These are phyloP conservation scores for Boletus austroedulis DNA, from an alignment of 1,284 basidiomycete species.

Conservation along the genomic window DNA sequence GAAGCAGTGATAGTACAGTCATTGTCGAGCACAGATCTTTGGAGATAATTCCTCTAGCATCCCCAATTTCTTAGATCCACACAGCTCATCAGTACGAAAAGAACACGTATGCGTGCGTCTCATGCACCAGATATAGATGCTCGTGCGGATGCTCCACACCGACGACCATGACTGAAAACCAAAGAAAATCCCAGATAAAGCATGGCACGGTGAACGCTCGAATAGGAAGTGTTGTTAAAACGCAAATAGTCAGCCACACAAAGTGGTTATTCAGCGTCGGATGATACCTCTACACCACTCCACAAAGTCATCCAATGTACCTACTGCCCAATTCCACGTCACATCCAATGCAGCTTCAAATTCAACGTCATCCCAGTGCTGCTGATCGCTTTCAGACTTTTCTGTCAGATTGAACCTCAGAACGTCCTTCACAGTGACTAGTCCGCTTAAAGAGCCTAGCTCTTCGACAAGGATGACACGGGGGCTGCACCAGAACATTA, in stretches of 20 bases:
- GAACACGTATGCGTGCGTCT: not conserved
- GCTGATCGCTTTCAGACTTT: slow-evolving; percentile 55
- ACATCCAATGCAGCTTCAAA: slow-evolving; percentile 63
- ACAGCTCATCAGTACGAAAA: not conserved
- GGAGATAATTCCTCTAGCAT: too few relatives aligned
- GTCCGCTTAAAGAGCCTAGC: slow-evolving; percentile 76
- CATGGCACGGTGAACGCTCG: not conserved
- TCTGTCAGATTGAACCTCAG: slow-evolving; percentile 71
- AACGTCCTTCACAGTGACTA: slow-evolving; percentile 97
- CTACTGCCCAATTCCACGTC: slow-evolving; percentile 51
- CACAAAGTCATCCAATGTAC: slow-evolving; percentile 10
- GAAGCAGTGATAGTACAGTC: not conserved
- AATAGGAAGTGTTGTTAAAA: not conserved
- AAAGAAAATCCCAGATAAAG: not conserved
- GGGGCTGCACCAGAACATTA: slow-evolving; percentile 52
- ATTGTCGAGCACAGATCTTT: not conserved
- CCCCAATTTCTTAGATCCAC: not conserved
- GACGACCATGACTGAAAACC: not conserved
- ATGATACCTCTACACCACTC: slow-evolving; percentile 27
- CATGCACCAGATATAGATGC: not conserved
- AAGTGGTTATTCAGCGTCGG: slow-evolving; percentile 13
- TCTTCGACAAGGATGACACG: slow-evolving; percentile 92
- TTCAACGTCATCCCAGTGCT: slow-evolving; percentile 56
- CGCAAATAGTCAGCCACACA: not conserved
- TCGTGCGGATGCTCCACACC: not conserved